Base-by-base conservation (phyloP, 352 stramenopile genomes). In the Pythium utonaiense region DNA sequence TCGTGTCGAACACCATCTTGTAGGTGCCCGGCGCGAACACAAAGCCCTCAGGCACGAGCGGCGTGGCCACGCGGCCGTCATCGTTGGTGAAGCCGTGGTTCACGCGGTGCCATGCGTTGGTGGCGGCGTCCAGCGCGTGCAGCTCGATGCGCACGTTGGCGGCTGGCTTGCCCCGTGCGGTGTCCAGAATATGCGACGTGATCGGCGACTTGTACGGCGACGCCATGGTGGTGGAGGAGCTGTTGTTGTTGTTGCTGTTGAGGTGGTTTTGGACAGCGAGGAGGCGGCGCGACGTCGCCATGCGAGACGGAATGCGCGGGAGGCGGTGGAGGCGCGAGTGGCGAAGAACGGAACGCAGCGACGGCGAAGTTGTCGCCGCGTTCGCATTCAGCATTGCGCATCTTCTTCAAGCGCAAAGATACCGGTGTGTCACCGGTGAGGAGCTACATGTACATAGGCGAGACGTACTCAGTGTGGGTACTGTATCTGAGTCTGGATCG, bases 151-250 rank as follows among this genome's bases (percentile, higher is more conserved):
- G 68, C 48, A 97, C 70, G 56, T 89, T 74, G 27, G 66, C 70
- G 6, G 89, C 89, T 0, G 89, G 89, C 30, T 72, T 62, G 36
- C 89, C 89, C 8, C 72, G 73, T 34, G 85, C 78, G 16, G 89
- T 96, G 73, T 97, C 86, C 28, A 97, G 74, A 41, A 96, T 81
- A 61, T 96, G 89, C 28, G 88, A 93, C 30, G 89, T 96, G 50
- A 97, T 75, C 22, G 80, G 81, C 5, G 83, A 83, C 48, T 74
- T 74, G 73, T 86, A 80, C 40, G 55, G 55, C 33, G 53, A 62
- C 21, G 50, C 14, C 34, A 65, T 47, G 34, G 40, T 51, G 21
- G 53, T 25, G 41, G 27, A 24, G 8, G 51, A 12, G 10, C n/a
- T n/a, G n/a, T n/a, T n/a, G n/a, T n/a, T n/a, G n/a, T n/a, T n/a